Percentiles rank a stretch among this genome's conserved stretches.
Evolutionary conservation across 805 yeast species (phyloP).

Genomic region (Zygotorulaspora sp.): DNA sequence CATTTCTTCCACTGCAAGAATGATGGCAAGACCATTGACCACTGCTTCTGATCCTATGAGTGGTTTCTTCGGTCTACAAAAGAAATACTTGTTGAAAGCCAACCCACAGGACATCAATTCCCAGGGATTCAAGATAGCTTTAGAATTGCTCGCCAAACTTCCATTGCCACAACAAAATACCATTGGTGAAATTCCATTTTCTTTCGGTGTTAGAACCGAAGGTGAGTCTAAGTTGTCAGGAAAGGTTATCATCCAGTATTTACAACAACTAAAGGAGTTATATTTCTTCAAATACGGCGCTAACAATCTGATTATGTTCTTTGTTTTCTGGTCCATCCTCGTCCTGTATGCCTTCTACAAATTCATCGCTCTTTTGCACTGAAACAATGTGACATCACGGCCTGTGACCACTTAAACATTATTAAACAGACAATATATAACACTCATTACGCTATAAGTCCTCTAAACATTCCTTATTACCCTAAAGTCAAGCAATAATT

Average conservation of each 20-base stretch:
- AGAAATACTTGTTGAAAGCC: conserved; percentile 39
- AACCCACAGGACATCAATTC: conserved; percentile 36
- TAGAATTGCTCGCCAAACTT: conserved; percentile 44
- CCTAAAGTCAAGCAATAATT: no score
- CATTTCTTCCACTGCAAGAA: conserved; percentile 46
- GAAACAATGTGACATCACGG: neutral
- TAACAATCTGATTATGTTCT: conserved; percentile 34
- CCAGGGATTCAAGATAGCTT: conserved; percentile 48
- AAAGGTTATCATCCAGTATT: conserved; percentile 46
- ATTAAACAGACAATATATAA: neutral
- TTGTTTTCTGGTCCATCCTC: conserved; percentile 32
- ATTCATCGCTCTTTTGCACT: conserved; percentile 19
- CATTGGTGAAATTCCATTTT: conserved; percentile 47
- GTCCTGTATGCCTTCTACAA: conserved; percentile 32
- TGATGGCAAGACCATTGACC: conserved; percentile 47
- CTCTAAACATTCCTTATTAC: no score
- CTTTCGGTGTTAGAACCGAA: conserved; percentile 51
- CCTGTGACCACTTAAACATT: neutral
- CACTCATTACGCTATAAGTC: no score
- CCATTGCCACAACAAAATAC: conserved; percentile 38
- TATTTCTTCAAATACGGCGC: conserved; percentile 45
- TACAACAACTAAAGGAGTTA: conserved; percentile 44
- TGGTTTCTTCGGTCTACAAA: conserved; percentile 49
- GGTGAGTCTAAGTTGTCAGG: conserved; percentile 49
- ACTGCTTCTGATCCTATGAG: conserved; percentile 52